Percentiles rank a stretch among this genome's conserved stretches.
Evolutionary conservation across 768 basidiomycete genomes (phyloP).

Genomic region (Phylloporus sp.): DNA sequence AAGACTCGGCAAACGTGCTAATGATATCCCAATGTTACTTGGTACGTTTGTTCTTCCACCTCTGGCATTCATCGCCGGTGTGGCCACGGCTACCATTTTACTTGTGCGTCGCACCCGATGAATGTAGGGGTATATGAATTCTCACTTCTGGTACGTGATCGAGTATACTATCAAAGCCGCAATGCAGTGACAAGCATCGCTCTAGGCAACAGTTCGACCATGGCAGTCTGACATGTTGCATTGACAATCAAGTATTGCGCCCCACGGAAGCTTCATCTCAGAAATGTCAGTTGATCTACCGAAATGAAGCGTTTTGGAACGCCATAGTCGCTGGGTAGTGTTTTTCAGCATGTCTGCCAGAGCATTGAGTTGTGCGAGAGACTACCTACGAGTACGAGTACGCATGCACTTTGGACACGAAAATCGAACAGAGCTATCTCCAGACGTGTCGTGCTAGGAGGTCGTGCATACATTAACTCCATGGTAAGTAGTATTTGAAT

Average conservation of each 20-base stretch:
- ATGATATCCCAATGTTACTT: conserved; percentile 3
- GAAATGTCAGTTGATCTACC: no score
- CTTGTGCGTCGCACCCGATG: conserved; percentile 31
- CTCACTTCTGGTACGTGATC: conserved; percentile 9
- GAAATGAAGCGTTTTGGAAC: no score
- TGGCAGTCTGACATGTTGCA: not conserved
- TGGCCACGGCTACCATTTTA: conserved; percentile 34
- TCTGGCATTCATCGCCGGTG: conserved; percentile 43
- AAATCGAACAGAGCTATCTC: no score
- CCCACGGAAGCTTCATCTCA: no score
- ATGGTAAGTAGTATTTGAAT: no score
- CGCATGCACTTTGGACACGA: no score
- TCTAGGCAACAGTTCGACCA: not conserved
- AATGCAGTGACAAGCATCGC: not conserved
- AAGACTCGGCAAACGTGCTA: conserved; percentile 6
- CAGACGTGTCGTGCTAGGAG: no score
- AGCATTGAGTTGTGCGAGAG: no score
- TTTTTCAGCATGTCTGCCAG: no score
- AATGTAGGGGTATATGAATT: conserved; percentile 6
- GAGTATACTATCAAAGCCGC: not conserved
- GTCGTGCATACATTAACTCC: no score
- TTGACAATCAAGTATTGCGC: not conserved
- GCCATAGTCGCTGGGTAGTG: no score
- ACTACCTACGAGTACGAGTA: no score
- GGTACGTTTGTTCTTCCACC: conserved; percentile 26